Evolutionary conservation across 2,329 filamentous ascomycete species (phyloP), one percentile per base, ranked within the genome.

Genomic region (Cytospora paraplurivora): DNA sequence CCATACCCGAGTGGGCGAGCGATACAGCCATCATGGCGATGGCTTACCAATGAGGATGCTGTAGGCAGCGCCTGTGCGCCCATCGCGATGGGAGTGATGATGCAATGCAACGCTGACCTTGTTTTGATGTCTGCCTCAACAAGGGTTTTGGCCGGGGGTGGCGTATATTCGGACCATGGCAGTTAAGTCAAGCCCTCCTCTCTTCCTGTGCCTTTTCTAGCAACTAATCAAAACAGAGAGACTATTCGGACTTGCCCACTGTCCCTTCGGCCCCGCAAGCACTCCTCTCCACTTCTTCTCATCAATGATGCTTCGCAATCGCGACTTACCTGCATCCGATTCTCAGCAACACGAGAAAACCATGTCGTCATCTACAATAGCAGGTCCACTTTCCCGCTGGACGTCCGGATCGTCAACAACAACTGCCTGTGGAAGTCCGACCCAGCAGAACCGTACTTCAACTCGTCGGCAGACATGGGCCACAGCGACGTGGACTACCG

Each of bases 391-490:
- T 61, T 61, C 59, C 5, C 19, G 51, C 62, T 66, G 61, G 61
- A 59, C 61, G 5, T 34, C 64, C 11, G 44, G 47, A 35, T 59
- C 63, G 17, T 57, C 60, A 60, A 41, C 62, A 44, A 52, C 55
- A 8, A 47, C 44, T 15, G 59, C 59, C 27, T 64, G 59, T 33
- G 59, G n/a, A 19, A 61, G 59, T 62, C 27, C 44, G 37, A 32
- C 44, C 21, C 59, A 54, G 37, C 59, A 56, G 51, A 55, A 19
- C 50, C 64, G 64, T n/a, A 58, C 5, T n/a, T 50, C 51, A 21
- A 53, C 33, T 10, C 64, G 57, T 7, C 53, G 62, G 52, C 64
- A 66, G 44, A 63, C 64, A 58, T 66, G 64, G 64, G 64, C 64
- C 2, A 61, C 64, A 8, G 62, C 62, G 5, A 66, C 64, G 12